Evolutionary conservation across 2,329 filamentous ascomycete species (phyloP).

Genomic region (Zymoseptoria tritici): DNA sequence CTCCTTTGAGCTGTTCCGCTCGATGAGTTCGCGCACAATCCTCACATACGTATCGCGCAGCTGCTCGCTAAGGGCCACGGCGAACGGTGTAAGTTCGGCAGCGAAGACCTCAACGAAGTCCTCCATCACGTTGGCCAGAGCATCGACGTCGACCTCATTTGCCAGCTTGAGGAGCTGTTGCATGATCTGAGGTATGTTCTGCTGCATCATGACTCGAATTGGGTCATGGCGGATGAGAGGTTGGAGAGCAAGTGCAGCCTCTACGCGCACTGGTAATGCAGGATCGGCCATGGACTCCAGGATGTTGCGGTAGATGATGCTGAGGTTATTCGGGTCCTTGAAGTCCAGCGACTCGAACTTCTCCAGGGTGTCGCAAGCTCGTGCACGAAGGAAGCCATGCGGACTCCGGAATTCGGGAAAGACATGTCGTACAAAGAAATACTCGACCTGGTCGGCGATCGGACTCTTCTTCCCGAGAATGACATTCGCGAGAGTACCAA

Average conservation of each 20-base stretch:
- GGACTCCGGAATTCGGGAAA: constrained; percentile 95
- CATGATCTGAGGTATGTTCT: constrained; percentile 98
- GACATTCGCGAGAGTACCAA: constrained; percentile 86
- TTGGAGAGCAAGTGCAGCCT: constrained; percentile 87
- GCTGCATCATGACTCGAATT: constrained; percentile 91
- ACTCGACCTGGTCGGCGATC: constrained; percentile 94
- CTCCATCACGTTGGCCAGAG: constrained; percentile 97
- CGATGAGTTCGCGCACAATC: constrained; percentile 83
- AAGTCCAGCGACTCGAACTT: constrained; percentile 98
- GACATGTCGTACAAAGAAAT: constrained; percentile 96
- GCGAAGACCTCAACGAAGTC: constrained; percentile 99
- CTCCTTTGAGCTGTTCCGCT: constrained; percentile 72
- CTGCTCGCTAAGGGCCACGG: constrained; percentile 91
- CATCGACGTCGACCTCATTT: constrained; percentile 96
- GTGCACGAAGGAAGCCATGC: constrained; percentile 85
- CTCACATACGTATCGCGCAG: constrained; percentile 91
- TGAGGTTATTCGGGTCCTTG: constrained; percentile 90
- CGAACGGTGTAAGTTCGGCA: constrained; percentile 92
- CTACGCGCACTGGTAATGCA: constrained; percentile 88
- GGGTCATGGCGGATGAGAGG: constrained; percentile 92
- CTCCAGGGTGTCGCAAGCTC: constrained; percentile 93
- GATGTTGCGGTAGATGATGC: constrained; percentile 94
- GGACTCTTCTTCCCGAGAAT: constrained; percentile 97
- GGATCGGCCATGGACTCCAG: constrained; percentile 92
- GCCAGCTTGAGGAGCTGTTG: constrained; percentile 94